phyloP scores from a whole-genome alignment of 805 yeast species.

The Jamesozyma rosinii region DNA sequence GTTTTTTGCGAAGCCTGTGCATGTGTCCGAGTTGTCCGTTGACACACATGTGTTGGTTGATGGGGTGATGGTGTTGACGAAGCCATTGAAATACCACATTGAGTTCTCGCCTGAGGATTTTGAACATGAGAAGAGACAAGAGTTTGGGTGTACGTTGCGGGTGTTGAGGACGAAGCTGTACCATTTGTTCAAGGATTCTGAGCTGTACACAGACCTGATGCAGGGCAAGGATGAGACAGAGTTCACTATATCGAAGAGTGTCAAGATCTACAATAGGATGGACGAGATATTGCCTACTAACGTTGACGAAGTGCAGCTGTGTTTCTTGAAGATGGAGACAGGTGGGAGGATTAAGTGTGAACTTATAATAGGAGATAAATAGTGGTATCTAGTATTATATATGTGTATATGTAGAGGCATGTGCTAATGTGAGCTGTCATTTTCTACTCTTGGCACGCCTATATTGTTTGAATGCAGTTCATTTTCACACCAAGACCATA shows the following conservation, averaged over 20 bases:
- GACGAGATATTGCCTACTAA: conserved; percentile 21
- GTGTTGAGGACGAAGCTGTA: conserved; percentile 52
- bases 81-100: conserved; percentile 50
- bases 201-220: conserved; percentile 23
- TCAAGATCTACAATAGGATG: conserved; percentile 30
- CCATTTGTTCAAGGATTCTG: conserved; percentile 42
- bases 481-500: conserved; percentile 61
- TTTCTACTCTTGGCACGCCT: conserved; percentile 31
- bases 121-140: conserved; percentile 49
- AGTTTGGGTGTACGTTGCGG: conserved; percentile 57
- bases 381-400: not conserved
- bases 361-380: conserved; percentile 17
- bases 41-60: conserved; percentile 36
- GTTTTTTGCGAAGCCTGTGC: conserved; percentile 65
- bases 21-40: conserved; percentile 65
- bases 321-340: conserved; percentile 45
- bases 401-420: not conserved
- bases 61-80: conserved; percentile 16
- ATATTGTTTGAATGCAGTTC: conserved; percentile 34
- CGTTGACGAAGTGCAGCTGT: conserved; percentile 40
- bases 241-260: conserved; percentile 29
- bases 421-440: not conserved
- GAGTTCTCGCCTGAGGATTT: conserved; percentile 81
- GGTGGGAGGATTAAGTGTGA: conserved; percentile 39
- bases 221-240: conserved; percentile 7